These are phyloP conservation scores for Raphanus sativus DNA, from an alignment of 345 rosid genomes.

Conservation along the genomic window DNA sequence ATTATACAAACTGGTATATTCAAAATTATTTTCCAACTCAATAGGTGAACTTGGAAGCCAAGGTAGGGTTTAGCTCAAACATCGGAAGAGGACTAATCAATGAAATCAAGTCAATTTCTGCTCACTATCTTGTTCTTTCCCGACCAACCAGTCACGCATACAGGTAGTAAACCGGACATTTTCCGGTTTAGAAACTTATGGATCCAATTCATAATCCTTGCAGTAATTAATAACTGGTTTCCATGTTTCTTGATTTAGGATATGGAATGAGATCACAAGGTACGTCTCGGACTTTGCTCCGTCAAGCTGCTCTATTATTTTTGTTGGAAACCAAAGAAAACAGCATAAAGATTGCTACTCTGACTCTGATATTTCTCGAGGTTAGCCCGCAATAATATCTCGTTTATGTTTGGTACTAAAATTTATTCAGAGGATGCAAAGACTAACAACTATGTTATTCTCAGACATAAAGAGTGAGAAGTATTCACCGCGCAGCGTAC, in stretches of 20 bases:
- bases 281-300: conserved; percentile 64
- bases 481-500: conserved; percentile 61
- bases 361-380: conserved; percentile 40
- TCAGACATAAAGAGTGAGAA: conserved; percentile 32
- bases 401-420: not conserved
- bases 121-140: conserved; percentile 64
- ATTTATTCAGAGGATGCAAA: not conserved
- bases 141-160: conserved; percentile 45
- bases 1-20: not conserved
- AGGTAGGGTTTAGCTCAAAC: conserved; percentile 65
- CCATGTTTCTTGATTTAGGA: conserved; percentile 35
- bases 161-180: conserved; percentile 21
- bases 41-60: conserved; percentile 88
- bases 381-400: conserved; percentile 29
- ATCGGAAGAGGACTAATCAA: conserved; percentile 60
- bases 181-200: not conserved
- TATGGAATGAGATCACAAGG: conserved; percentile 44
- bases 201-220: not conserved
- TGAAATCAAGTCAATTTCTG: conserved; percentile 73
- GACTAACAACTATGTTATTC: not conserved
- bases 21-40: not conserved
- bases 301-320: conserved; percentile 60
- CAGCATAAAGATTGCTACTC: conserved; percentile 33
- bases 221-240: not conserved
- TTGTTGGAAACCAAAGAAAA: conserved; percentile 50